Evolutionary conservation across 2,329 filamentous ascomycete genomes (phyloP).

Genomic region (Cadophora sp.): DNA sequence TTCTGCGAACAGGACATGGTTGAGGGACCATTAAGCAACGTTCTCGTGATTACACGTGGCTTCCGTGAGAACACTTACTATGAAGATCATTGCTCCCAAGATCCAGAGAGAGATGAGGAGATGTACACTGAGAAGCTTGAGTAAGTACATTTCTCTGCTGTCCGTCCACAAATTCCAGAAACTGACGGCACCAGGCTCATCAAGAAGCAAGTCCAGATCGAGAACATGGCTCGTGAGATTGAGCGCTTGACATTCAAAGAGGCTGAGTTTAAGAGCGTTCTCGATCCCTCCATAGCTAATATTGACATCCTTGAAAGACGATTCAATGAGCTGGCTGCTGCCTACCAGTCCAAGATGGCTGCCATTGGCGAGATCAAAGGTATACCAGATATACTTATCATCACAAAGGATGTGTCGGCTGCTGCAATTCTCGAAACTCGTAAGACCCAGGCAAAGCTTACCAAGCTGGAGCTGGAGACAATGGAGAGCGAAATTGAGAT

Average conservation of each 20-base stretch:
- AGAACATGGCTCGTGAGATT: background rate
- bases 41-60: background rate
- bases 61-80: background rate
- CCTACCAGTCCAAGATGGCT: background rate
- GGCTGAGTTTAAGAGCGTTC: background rate
- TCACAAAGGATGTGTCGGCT: background rate
- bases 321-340: background rate
- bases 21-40: background rate
- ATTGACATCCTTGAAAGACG: background rate
- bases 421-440: background rate
- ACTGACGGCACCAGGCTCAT: background rate
- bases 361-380: background rate
- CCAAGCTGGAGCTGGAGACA: background rate
- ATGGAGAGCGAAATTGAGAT: conserved; percentile 3
- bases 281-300: background rate
- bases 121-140: conserved; percentile 15
- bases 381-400: background rate
- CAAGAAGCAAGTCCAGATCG: conserved; percentile 6
- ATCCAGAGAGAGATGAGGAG: background rate
- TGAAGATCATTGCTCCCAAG: background rate
- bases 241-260: background rate
- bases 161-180: background rate
- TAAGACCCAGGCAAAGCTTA: background rate
- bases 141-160: background rate
- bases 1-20: background rate